Conservation (phyloP, 1,284 basidiomycete genomes). For the Pterulicium gracile region DNA sequence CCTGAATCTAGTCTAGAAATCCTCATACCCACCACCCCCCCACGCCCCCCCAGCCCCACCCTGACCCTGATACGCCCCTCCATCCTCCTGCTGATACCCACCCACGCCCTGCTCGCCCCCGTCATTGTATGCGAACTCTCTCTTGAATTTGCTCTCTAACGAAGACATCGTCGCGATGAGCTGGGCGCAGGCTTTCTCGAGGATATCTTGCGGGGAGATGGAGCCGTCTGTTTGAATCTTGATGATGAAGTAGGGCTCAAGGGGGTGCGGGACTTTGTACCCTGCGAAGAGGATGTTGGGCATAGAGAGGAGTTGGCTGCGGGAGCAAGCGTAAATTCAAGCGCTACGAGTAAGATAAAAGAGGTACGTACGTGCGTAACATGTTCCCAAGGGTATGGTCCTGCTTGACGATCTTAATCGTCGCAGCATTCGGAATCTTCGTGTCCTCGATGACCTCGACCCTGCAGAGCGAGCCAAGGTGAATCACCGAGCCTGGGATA, state of each 20-base stretch:
- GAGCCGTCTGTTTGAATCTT: constrained; percentile 94
- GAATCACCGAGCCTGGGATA: constrained; percentile 9
- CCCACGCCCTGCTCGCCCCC: constrained; percentile 33
- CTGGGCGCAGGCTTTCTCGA: constrained; percentile 78
- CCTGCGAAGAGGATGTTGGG: constrained; percentile 89
- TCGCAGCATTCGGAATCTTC: constrained; percentile 95
- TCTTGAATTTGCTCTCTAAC: constrained; percentile 63
- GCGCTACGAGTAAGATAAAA: constrained; percentile 2
- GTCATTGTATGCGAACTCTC: constrained; percentile 68
- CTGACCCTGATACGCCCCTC: neutral
- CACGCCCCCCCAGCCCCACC: neutral
- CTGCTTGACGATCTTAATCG: constrained; percentile 89
- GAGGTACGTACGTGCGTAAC: constrained; percentile 73
- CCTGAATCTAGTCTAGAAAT: neutral
- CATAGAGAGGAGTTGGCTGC: constrained; percentile 79
- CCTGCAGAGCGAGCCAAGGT: constrained; percentile 29
- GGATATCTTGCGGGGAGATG: constrained; percentile 71
- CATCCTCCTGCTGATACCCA: neutral
- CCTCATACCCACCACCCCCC: neutral
- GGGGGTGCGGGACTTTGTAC: constrained; percentile 95
- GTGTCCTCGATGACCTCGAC: constrained; percentile 92
- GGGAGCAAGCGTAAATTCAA: constrained; percentile 6
- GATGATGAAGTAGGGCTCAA: constrained; percentile 88
- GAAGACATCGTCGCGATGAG: constrained; percentile 70
- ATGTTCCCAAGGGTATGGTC: constrained; percentile 97